Evolutionary conservation across 2,329 filamentous ascomycete species (phyloP).

Genomic region (Verticillium albo-atrum): DNA sequence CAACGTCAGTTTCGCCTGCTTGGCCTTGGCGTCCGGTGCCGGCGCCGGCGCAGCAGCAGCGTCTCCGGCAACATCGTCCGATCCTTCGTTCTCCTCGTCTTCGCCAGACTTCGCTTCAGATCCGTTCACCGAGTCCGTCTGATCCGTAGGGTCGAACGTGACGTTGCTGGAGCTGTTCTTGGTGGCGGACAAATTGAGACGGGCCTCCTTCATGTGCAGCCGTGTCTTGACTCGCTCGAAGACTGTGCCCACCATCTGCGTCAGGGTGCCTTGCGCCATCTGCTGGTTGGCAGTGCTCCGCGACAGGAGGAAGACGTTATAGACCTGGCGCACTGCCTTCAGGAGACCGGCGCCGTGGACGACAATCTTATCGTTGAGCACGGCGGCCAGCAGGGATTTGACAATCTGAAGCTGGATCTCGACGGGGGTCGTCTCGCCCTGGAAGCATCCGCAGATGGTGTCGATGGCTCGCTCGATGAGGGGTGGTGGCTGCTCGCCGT

Average conservation of each 20-base stretch:
- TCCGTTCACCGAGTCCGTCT: slow-evolving; percentile 31
- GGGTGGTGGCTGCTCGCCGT: slow-evolving; percentile 43
- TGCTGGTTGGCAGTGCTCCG: slow-evolving; percentile 94
- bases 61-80: slow-evolving; percentile 26
- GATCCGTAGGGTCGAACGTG: slow-evolving; percentile 43
- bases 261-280: slow-evolving; percentile 92
- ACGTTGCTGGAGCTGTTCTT: slow-evolving; percentile 49
- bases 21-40: slow-evolving; percentile 18
- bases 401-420: slow-evolving; percentile 98
- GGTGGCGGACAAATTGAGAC: slow-evolving; percentile 52
- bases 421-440: slow-evolving; percentile 86
- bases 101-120: slow-evolving; percentile 18
- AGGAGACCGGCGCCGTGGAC: slow-evolving; percentile 93
- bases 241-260: slow-evolving; percentile 97
- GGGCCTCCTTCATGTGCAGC: slow-evolving; percentile 80
- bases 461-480: slow-evolving; percentile 97
- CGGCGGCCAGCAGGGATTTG: slow-evolving; percentile 91
- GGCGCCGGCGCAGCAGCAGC: slow-evolving; percentile 24
- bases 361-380: slow-evolving; percentile 97
- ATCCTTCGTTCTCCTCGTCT: slow-evolving; percentile 8
- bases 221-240: slow-evolving; percentile 90
- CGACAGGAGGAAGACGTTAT: slow-evolving; percentile 97
- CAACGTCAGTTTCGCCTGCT: slow-evolving; percentile 54
- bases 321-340: slow-evolving; percentile 95
- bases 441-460: slow-evolving; percentile 98